Percentiles rank a stretch among this genome's conserved stretches.
Conservation (phyloP, 331 rosid genomes). For the Malus hybrid region DNA sequence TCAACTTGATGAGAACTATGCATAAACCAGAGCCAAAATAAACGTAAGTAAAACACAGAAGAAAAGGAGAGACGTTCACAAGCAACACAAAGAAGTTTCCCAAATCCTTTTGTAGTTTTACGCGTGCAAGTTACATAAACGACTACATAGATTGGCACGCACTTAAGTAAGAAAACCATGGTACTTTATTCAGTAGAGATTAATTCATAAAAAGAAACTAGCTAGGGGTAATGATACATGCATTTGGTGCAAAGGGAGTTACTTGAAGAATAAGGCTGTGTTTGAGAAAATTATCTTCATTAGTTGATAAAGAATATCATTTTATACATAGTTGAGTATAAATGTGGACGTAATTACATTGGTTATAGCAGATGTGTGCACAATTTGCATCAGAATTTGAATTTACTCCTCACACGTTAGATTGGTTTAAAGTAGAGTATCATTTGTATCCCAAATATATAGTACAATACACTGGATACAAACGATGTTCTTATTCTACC, state of each 20-base stretch:
- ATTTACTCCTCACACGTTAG: not conserved
- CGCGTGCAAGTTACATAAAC: not conserved
- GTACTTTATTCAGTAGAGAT: not conserved
- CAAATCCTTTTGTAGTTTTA: not conserved
- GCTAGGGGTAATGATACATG: not conserved
- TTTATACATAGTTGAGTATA: not conserved
- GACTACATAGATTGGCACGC: not conserved
- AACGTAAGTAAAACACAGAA: not conserved
- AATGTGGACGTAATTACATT: too few relatives aligned
- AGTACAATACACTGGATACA: too few relatives aligned
- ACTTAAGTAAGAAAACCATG: not conserved
- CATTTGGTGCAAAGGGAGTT: not conserved
- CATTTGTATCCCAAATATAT: too few relatives aligned
- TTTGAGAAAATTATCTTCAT: not conserved
- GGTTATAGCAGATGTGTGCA: accelerated
- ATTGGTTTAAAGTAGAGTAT: too few relatives aligned
- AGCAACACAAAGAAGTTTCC: not conserved
- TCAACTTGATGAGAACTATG: not conserved
- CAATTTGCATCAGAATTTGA: not conserved
- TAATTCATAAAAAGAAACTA: not conserved
- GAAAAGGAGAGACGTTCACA: not conserved
- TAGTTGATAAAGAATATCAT: too few relatives aligned
- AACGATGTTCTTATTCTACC: too few relatives aligned
- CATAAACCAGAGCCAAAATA: not conserved
- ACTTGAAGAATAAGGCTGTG: not conserved